These are phyloP conservation scores for Pistacia integerrima DNA, from an alignment of 345 rosid species.

Conservation along the genomic window DNA sequence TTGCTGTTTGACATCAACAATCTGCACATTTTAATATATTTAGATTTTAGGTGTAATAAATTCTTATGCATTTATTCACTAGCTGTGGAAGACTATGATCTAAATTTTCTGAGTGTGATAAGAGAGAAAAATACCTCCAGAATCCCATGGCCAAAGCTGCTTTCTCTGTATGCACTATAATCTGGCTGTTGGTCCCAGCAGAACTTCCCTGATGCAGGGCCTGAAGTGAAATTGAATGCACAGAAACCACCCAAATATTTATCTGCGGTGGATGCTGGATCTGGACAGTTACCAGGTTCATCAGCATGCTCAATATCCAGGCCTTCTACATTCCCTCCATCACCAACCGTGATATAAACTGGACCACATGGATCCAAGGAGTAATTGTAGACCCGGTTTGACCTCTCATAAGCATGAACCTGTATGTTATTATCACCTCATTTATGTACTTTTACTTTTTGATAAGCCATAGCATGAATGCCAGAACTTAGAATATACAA, in stretches of 20 bases:
- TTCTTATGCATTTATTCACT: neutral
- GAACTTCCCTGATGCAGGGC: slow-evolving; percentile 64
- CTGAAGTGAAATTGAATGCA: slow-evolving; percentile 76
- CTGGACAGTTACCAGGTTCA: slow-evolving; percentile 83
- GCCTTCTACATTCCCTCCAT: slow-evolving; percentile 75
- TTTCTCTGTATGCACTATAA: slow-evolving; percentile 86
- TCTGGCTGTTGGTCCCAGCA: slow-evolving; percentile 96
- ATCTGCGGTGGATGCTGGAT: slow-evolving; percentile 54
- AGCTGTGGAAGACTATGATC: neutral
- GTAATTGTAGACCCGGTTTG: slow-evolving; percentile 87
- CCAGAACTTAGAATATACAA: neutral
- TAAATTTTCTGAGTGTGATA: neutral
- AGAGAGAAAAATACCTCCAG: slow-evolving; percentile 61
- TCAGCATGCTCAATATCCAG: slow-evolving; percentile 72
- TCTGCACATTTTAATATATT: neutral
- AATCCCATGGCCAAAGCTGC: slow-evolving; percentile 94
- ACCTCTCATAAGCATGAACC: slow-evolving; percentile 96
- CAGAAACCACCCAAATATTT: slow-evolving; percentile 62
- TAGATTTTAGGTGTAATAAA: too few relatives aligned
- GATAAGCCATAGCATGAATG: neutral
- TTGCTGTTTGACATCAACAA: neutral
- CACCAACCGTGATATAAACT: slow-evolving; percentile 70
- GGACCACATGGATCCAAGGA: slow-evolving; percentile 81
- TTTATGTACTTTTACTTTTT: neutral
- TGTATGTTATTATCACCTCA: slow-evolving; percentile 26